Conservation (phyloP, 2,329 filamentous ascomycete species). For the Xylariaceae sp. region DNA sequence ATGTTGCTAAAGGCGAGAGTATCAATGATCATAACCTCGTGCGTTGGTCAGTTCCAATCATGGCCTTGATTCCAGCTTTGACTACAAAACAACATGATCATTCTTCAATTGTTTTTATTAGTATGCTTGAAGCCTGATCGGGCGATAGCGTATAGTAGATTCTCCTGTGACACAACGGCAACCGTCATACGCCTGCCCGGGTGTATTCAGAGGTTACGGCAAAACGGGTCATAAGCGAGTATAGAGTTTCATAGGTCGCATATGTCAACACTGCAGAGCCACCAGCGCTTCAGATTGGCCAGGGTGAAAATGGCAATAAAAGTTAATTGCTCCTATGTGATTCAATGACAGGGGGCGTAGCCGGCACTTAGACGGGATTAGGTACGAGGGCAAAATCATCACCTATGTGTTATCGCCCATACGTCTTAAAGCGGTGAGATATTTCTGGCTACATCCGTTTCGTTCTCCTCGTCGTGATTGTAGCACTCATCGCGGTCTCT, state of each 20-base stretch:
- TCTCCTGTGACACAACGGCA: background rate
- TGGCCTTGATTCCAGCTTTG: too few relatives aligned
- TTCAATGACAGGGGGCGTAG: background rate
- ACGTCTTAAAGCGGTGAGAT: background rate
- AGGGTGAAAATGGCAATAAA: slow-evolving; percentile 14
- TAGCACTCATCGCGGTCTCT: background rate
- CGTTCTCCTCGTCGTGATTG: background rate
- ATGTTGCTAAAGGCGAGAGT: too few relatives aligned
- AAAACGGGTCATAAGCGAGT: slow-evolving; percentile 17
- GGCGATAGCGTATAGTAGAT: background rate
- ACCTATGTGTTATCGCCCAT: slow-evolving; percentile 2
- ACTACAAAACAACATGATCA: too few relatives aligned
- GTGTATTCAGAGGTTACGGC: slow-evolving; percentile 12
- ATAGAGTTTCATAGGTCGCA: background rate
- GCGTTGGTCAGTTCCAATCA: too few relatives aligned
- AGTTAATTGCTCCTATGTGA: slow-evolving; percentile 11
- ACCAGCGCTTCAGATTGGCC: background rate
- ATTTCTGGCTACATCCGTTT: background rate
- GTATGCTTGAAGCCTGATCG: background rate
- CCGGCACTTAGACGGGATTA: slow-evolving; percentile 16
- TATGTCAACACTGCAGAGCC: background rate
- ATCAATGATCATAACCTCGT: too few relatives aligned
- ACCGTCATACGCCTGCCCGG: background rate
- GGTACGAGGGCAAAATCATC: background rate
- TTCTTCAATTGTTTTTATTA: too few relatives aligned